These are phyloP conservation scores for Rosa chinensis DNA, from an alignment of 306 rosid genomes.

Conservation along the genomic window DNA sequence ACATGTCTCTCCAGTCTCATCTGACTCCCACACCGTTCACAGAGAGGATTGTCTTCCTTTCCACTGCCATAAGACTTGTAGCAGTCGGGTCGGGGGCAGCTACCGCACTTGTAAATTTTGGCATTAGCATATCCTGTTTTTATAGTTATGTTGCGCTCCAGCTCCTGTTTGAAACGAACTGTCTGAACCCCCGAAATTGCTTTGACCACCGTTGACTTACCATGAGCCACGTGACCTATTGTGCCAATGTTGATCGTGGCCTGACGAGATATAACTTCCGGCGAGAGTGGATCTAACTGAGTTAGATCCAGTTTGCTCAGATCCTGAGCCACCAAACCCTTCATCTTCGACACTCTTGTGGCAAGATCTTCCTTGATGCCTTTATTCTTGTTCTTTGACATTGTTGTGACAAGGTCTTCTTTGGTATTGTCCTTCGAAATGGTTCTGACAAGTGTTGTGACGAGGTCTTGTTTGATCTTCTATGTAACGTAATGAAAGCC, in stretches of 20 bases:
- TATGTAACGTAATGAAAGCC: background rate
- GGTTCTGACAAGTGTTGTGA: background rate
- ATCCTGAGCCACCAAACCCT: constrained; percentile 93
- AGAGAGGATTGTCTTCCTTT: constrained; percentile 76
- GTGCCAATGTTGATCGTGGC: constrained; percentile 67
- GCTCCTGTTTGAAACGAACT: constrained; percentile 85
- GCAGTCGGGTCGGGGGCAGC: background rate
- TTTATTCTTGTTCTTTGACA: background rate
- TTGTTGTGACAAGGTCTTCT: background rate
- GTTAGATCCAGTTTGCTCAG: constrained; percentile 82
- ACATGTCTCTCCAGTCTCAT: constrained; percentile 82
- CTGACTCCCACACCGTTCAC: constrained; percentile 80
- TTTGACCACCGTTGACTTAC: constrained; percentile 88
- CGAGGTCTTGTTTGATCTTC: background rate
- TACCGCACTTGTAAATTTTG: background rate
- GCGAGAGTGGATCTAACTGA: constrained; percentile 77
- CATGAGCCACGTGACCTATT: constrained; percentile 94
- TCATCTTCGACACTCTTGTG: background rate
- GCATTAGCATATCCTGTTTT: background rate
- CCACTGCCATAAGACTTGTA: constrained; percentile 68
- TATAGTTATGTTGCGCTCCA: constrained; percentile 58
- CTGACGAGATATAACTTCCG: constrained; percentile 87
- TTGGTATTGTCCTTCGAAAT: background rate
- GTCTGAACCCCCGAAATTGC: constrained; percentile 95
- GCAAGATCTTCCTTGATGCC: background rate